A percentile compares a stretch with the other conserved stretches of the same genome.
Evolutionary conservation across 768 basidiomycete species (phyloP).

Genomic region (Boletus tomentosulus): DNA sequence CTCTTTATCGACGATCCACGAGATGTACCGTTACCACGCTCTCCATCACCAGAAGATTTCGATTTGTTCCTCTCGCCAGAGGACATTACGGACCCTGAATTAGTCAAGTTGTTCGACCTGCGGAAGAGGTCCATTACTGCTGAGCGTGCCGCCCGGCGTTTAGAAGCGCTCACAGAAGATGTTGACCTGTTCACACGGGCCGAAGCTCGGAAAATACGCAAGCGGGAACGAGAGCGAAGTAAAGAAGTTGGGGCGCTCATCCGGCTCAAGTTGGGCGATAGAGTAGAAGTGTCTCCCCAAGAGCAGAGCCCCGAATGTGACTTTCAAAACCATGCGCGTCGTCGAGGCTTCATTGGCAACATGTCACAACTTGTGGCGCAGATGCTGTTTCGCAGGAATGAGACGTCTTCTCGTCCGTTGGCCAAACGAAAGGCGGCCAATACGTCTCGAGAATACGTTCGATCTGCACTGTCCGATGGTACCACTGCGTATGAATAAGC

Average conservation of each 20-base stretch:
- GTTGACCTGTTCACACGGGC: slow-evolving; percentile 36
- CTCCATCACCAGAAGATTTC: slow-evolving; percentile 42
- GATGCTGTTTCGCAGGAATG: slow-evolving; percentile 44
- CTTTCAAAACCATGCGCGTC: slow-evolving; percentile 15
- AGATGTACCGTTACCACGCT: slow-evolving; percentile 36
- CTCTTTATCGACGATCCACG: slow-evolving; percentile 42
- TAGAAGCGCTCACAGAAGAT: slow-evolving; percentile 32
- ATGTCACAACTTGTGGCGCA: slow-evolving; percentile 44
- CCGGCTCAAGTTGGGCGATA: slow-evolving; percentile 47
- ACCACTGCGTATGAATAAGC: slow-evolving; percentile 14
- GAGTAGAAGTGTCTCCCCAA: slow-evolving; percentile 19
- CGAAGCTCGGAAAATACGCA: slow-evolving; percentile 43
- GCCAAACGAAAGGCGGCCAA: slow-evolving; percentile 31
- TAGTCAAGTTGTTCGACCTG: slow-evolving; percentile 38
- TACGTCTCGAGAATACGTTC: slow-evolving; percentile 17
- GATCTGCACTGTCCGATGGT: slow-evolving; percentile 29
- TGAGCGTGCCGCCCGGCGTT: slow-evolving; percentile 29
- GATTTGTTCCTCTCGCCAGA: slow-evolving; percentile 34
- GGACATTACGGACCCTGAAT: slow-evolving; percentile 34
- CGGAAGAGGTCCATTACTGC: slow-evolving; percentile 34
- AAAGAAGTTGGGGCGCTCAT: slow-evolving; percentile 55
- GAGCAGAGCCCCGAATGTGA: slow-evolving; percentile 25
- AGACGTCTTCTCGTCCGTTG: slow-evolving; percentile 34
- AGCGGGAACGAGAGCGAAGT: slow-evolving; percentile 50
- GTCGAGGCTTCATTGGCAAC: slow-evolving; percentile 23